phyloP scores from a whole-genome alignment of 2,329 filamentous ascomycete genomes.

The Xylaria sp. region DNA sequence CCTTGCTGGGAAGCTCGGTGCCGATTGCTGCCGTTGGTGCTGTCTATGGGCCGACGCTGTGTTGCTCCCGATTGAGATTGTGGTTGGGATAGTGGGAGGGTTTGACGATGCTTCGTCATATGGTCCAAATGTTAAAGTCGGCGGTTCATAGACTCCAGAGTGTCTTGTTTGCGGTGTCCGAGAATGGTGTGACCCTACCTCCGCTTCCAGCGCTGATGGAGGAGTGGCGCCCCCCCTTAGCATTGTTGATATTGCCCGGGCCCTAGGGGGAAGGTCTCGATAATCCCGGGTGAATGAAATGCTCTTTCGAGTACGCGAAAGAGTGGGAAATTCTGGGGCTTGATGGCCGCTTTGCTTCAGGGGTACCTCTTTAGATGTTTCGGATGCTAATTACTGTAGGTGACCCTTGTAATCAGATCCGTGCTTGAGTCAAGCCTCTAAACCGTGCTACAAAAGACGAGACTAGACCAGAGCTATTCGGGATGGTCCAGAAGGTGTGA shows the following conservation, averaged over 20 bases:
- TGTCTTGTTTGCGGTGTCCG: slow-evolving; percentile 8
- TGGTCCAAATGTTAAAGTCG: slow-evolving; percentile 38
- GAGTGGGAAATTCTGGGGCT: slow-evolving; percentile 22
- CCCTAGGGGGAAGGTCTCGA: slow-evolving; percentile 39
- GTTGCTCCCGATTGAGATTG: slow-evolving; percentile 27
- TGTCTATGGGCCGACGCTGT: slow-evolving; percentile 36
- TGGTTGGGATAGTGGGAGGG: slow-evolving; percentile 31
- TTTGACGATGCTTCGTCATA: slow-evolving; percentile 38
- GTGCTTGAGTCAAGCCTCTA: slow-evolving; percentile 25
- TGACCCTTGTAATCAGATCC: slow-evolving; percentile 28
- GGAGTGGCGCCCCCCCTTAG: slow-evolving; percentile 38
- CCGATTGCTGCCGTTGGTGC: slow-evolving; percentile 48
- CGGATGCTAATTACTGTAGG: slow-evolving; percentile 30
- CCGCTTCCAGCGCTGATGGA: slow-evolving; percentile 23
- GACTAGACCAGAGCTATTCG: background rate
- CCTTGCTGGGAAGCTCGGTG: slow-evolving; percentile 38
- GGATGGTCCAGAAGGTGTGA: background rate
- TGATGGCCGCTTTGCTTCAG: slow-evolving; percentile 26
- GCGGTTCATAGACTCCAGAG: slow-evolving; percentile 12
- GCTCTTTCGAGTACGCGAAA: slow-evolving; percentile 18
- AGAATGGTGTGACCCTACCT: slow-evolving; percentile 18
- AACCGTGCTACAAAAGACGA: background rate
- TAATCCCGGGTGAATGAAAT: slow-evolving; percentile 25
- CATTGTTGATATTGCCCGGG: slow-evolving; percentile 42
- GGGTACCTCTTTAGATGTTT: slow-evolving; percentile 34